Base-by-base conservation (phyloP, 345 rosid genomes). In the Pelargonium nanum region DNA sequence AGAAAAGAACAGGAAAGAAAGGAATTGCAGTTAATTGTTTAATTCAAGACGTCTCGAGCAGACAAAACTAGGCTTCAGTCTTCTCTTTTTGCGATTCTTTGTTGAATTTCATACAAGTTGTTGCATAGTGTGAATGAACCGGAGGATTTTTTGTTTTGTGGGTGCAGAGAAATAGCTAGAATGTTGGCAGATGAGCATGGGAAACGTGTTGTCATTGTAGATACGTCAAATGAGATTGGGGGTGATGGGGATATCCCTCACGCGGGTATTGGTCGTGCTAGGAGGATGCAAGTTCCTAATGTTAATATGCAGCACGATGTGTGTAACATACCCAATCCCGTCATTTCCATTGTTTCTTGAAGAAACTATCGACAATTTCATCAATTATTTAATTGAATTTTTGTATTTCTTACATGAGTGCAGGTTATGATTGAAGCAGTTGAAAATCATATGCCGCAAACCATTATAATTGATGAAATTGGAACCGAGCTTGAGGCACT, bases 341-440 rank as follows among this genome's bases (percentile, higher is more conserved):
- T 24, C 28, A 55, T 45, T 67, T 10, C 28, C 24, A 21, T 64
- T 40, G 40, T 24, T 58, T 55, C 26, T 24, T 10, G 19, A 44
- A 19, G 22, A 60, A 10, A 57, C 9, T 20, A 12, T 25, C 8
- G 6, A 26, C 48, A 20, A 24, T 19, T 19, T 70, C 59, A 19
- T 26, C 19, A 26, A 21, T 61, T 9, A 4, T 28, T 28, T 2
- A 28, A 28, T 2, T 2, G 3, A 28, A 2, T 2, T 23, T 55
- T 66, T 59, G 19, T 4, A 26, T 32, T 30, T 22, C 4, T 19
- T 30, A 62, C 54, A 44, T 51, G 56, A 28, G 26, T 67, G 45
- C 76, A 92, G 96, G 89, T 92, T 61, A 92, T 92, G 98, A 89
- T 92, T 55, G 98, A 92, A 90, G 98, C 96, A 4, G 93, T 92